Evolutionary conservation across 306 rosid species (phyloP).

Genomic region (Fragaria vesca): DNA sequence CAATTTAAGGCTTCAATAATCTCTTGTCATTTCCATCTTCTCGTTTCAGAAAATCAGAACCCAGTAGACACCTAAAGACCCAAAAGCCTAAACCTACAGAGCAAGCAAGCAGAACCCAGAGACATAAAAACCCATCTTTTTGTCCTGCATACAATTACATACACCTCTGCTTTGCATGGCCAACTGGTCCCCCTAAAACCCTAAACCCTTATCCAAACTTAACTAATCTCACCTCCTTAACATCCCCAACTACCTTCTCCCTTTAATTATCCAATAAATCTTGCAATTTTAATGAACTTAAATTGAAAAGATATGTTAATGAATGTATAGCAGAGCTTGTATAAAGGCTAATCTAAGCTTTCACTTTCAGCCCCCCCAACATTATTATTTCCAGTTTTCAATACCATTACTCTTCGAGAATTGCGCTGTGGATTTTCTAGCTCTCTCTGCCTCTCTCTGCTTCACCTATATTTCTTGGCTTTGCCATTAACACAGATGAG

Average conservation of each 20-base stretch:
- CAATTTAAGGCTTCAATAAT: background rate
- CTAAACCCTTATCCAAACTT: conserved; percentile 12
- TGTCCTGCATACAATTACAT: conserved; percentile 54
- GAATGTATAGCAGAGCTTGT: conserved; percentile 11
- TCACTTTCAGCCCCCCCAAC: conserved; percentile 42
- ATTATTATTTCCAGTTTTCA: conserved; percentile 53
- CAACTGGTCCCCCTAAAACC: conserved; percentile 1
- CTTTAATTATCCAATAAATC: conserved; percentile 1
- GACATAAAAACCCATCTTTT: conserved; percentile 32
- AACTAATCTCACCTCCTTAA: conserved; percentile 25
- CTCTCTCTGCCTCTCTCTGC: background rate
- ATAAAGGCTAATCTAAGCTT: conserved; percentile 38
- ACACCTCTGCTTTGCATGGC: conserved; percentile 41
- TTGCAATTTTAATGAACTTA: conserved; percentile 3
- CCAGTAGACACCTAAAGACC: background rate
- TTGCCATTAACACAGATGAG: conserved; percentile 47
- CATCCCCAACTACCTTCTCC: conserved; percentile 33
- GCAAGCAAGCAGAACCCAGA: conserved; percentile 16
- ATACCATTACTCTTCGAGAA: conserved; percentile 62
- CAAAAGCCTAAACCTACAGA: conserved; percentile 26
- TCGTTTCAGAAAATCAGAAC: conserved; percentile 14
- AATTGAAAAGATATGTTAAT: background rate
- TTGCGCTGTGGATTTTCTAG: conserved; percentile 43
- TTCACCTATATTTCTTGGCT: conserved; percentile 41
- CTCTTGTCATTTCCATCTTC: conserved; percentile 6